phyloP scores from a whole-genome alignment of 78 protist species.

The Goniomonas avonlea region DNA sequence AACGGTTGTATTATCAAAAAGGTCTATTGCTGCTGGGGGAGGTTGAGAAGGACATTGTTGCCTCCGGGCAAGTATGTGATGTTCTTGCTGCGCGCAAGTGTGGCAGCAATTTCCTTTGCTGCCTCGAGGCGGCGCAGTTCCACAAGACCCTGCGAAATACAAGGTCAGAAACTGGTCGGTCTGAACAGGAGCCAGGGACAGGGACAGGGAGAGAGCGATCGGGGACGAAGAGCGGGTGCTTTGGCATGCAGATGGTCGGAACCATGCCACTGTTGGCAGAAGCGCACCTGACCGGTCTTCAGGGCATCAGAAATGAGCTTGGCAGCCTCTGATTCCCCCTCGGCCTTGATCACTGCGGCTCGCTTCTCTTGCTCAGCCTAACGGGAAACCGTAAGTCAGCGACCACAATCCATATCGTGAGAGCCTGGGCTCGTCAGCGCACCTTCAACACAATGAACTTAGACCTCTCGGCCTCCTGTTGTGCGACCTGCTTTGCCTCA shows the following conservation, averaged over 20 bases:
- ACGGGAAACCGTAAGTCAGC: too few relatives aligned
- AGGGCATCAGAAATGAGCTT: constrained; percentile 25
- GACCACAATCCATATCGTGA: too few relatives aligned
- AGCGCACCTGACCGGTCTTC: too few relatives aligned
- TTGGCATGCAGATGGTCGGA: constrained; percentile 16
- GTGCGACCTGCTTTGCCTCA: constrained; percentile 75
- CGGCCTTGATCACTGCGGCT: constrained; percentile 63
- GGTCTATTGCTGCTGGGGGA: too few relatives aligned
- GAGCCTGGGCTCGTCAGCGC: neutral
- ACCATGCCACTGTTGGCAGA: too few relatives aligned
- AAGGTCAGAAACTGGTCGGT: too few relatives aligned
- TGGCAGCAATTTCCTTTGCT: constrained; percentile 54
- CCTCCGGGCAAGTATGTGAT: constrained; percentile 49
- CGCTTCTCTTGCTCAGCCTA: constrained; percentile 58
- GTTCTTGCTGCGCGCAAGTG: constrained; percentile 40
- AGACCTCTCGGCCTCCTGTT: constrained; percentile 69
- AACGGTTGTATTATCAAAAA: too few relatives aligned
- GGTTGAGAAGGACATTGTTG: too few relatives aligned
- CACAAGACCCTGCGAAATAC: neutral
- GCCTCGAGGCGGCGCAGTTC: constrained; percentile 41
- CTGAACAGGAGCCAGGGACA: too few relatives aligned
- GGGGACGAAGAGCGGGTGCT: too few relatives aligned
- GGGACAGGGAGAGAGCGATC: too few relatives aligned
- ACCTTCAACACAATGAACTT: constrained; percentile 54
- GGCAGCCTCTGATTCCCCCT: constrained; percentile 71